A percentile compares a stretch with the other conserved stretches of the same genome.
phyloP scores from a whole-genome alignment of 768 basidiomycete genomes.

The Crucibulum laeve region DNA sequence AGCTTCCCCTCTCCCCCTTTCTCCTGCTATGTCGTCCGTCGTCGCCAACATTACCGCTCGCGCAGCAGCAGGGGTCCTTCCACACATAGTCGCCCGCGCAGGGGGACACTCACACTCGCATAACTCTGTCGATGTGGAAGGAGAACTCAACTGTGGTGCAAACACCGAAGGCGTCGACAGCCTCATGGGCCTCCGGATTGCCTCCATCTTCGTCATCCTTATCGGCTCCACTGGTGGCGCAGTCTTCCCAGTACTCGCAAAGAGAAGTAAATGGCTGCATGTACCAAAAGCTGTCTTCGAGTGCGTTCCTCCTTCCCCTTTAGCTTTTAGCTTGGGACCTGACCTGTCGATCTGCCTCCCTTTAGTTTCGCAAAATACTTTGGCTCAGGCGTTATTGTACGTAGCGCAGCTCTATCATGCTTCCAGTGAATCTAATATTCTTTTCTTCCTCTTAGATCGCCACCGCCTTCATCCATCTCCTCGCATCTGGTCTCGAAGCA shows the following conservation, averaged over 20 bases:
- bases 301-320: conserved; percentile 33
- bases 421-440: conserved; percentile 6
- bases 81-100: conserved; percentile 1
- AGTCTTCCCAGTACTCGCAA: conserved; percentile 67
- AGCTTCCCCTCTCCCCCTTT: no score
- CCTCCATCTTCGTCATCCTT: conserved; percentile 72
- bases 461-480: conserved; percentile 84
- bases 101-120: no score
- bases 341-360: conserved; percentile 7
- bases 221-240: conserved; percentile 55
- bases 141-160: conserved; percentile 40
- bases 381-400: conserved; percentile 85
- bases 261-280: conserved; percentile 42
- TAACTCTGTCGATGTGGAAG: conserved; percentile 7
- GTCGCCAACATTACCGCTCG: no score
- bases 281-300: conserved; percentile 66
- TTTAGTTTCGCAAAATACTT: conserved; percentile 83
- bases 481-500: conserved; percentile 70
- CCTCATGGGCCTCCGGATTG: conserved; percentile 55
- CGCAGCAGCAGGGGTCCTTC: no score
- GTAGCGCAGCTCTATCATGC: conserved; percentile 23
- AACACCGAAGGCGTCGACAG: conserved; percentile 45
- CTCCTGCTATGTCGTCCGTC: no score
- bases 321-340: neutral
- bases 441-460: conserved; percentile 53